These are phyloP conservation scores for Oryza australiensis DNA, from an alignment of 176 grass and related monocot species.

Conservation along the genomic window DNA sequence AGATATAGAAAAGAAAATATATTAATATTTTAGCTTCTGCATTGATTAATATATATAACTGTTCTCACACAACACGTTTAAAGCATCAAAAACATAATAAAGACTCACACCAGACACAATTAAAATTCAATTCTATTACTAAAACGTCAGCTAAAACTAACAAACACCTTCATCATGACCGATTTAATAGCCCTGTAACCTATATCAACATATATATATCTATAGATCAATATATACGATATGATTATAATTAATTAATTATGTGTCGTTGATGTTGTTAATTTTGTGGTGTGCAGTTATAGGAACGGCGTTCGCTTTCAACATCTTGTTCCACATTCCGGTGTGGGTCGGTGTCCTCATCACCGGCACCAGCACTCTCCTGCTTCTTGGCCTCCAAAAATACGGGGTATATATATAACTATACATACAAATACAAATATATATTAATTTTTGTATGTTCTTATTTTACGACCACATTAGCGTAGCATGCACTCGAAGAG, in stretches of 20 bases:
- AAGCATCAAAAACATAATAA: no score
- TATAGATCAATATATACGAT: background rate
- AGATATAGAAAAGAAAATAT: no score
- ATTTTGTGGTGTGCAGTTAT: constrained; percentile 35
- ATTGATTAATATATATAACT: no score
- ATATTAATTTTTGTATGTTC: background rate
- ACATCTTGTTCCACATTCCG: constrained; percentile 73
- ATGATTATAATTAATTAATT: background rate
- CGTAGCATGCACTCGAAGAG: background rate
- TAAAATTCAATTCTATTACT: no score
- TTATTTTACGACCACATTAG: background rate
- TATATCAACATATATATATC: no score
- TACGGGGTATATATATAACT: constrained; percentile 70
- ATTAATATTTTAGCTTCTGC: no score
- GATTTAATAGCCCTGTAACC: no score
- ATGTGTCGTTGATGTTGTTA: background rate
- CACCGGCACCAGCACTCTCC: constrained; percentile 63
- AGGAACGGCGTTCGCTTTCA: constrained; percentile 78
- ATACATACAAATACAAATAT: background rate
- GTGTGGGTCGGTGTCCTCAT: constrained; percentile 77
- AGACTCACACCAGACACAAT: no score
- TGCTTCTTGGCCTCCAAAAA: constrained; percentile 71
- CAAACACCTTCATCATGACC: no score
- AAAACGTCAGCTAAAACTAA: no score
- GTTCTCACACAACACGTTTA: no score